Evolutionary conservation across 1,284 basidiomycete genomes (phyloP).

Genomic region (Rhodofomes roseus): DNA sequence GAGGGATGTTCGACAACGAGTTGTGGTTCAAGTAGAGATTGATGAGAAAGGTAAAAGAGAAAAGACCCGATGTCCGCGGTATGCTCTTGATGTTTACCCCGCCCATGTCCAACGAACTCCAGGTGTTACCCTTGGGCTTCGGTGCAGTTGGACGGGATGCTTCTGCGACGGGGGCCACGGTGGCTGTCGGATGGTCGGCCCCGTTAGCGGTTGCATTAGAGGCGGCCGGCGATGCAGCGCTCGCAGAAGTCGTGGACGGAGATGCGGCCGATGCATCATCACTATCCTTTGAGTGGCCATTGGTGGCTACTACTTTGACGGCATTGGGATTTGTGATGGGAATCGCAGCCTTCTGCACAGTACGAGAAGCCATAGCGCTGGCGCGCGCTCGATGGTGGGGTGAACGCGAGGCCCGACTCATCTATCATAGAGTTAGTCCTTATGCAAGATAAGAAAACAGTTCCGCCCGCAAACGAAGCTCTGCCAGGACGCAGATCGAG

Average conservation of each 20-base stretch:
- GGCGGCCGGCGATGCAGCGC: slow-evolving; percentile 35
- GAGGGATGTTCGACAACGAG: slow-evolving; percentile 75
- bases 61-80: slow-evolving; percentile 78
- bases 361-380: slow-evolving; percentile 76
- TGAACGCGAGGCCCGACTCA: slow-evolving; percentile 71
- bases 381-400: slow-evolving; percentile 79
- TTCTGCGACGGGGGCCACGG: slow-evolving; percentile 62
- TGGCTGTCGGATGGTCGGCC: slow-evolving; percentile 70
- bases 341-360: slow-evolving; percentile 74
- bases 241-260: slow-evolving; percentile 24
- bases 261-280: slow-evolving; percentile 24
- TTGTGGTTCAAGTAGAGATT: slow-evolving; percentile 99
- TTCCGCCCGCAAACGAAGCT: not conserved
- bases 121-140: slow-evolving; percentile 68
- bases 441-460: not conserved
- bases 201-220: slow-evolving; percentile 32
- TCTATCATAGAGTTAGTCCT: slow-evolving; percentile 36
- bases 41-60: slow-evolving; percentile 90
- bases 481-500: not conserved
- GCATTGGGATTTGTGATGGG: slow-evolving; percentile 81
- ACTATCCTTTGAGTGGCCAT: slow-evolving; percentile 30
- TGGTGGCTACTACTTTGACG: slow-evolving; percentile 41
- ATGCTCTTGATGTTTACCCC: slow-evolving; percentile 93
- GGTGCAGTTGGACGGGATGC: slow-evolving; percentile 54
- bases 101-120: slow-evolving; percentile 96